Evolutionary conservation across 2,329 filamentous ascomycete species (phyloP), one percentile per base, ranked within the genome.

Genomic region (Neodidymelliopsis sp.): DNA sequence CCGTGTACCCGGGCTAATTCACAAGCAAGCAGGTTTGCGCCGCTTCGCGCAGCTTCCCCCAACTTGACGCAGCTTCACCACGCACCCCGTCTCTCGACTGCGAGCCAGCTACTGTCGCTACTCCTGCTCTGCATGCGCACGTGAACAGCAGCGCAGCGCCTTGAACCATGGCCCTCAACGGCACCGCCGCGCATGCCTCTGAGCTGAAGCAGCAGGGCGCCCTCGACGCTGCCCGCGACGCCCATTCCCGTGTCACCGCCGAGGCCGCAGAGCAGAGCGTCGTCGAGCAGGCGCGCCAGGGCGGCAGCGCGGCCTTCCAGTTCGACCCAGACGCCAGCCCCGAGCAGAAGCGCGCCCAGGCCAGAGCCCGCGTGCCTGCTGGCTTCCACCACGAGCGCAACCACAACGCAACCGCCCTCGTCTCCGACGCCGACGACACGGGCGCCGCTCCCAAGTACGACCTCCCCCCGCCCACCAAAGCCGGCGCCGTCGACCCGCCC

Each of bases 301-400:
- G 88, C 10, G 94, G 94, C 30, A 84, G 88, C 18, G 77, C 87
- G 22, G 92, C 91, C 56, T 94, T 89, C 70, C 84, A 86, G 54
- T 99, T 97, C 76, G 83, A 99, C 69, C 91, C 94, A 1, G 77
- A 96, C 77, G 92, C 91, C 30, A 87, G 81, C 31, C 82, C 88
- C 1, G 90, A 91, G 70, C 82, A 96, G 73, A 99, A 99, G 79
- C 87, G 83, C 53, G 87, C 87, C 23, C 89, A 92, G 70, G 87
- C 88, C 16, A 80, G 82, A 80, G 83, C 86, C 68, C 80, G 79
- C 40, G 68, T 89, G 10, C 86, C 87, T 24, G 75, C 83, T n/a
- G 81, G 81, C 36, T 83, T 90, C 51, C 84, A 85, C 63, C 82
- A 80, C 59, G 75, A 83, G 52, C 78, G 80, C 53, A 82, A 82